Conservation (phyloP, 2,329 filamentous ascomycete species). For the Aspergillus sojae region DNA sequence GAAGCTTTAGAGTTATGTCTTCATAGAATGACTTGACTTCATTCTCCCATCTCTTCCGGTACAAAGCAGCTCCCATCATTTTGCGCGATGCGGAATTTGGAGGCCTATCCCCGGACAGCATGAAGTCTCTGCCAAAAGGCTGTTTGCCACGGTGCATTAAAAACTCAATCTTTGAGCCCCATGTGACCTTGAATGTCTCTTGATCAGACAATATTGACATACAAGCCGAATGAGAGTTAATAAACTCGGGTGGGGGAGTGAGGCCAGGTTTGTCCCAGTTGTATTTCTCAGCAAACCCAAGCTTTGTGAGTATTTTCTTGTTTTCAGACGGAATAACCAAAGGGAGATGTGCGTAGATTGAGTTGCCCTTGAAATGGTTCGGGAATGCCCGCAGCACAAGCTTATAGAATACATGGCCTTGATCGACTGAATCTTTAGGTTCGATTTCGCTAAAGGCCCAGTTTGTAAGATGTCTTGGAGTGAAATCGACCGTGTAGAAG, state of each 20-base stretch:
- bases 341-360: conserved; percentile 54
- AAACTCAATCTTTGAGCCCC: conserved; percentile 50
- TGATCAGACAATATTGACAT: conserved; percentile 47
- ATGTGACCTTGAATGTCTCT: conserved; percentile 50
- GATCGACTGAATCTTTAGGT: conserved; percentile 47
- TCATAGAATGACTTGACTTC: conserved; percentile 53
- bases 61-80: conserved; percentile 48
- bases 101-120: conserved; percentile 49
- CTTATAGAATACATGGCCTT: conserved; percentile 56
- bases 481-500: conserved; percentile 52
- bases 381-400: conserved; percentile 55
- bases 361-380: conserved; percentile 51
- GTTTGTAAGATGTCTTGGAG: conserved; percentile 47
- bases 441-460: conserved; percentile 50
- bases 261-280: conserved; percentile 38
- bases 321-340: conserved; percentile 53
- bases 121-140: conserved; percentile 49
- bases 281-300: conserved; percentile 47
- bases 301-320: conserved; percentile 44
- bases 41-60: conserved; percentile 49
- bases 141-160: conserved; percentile 43
- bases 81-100: conserved; percentile 46
- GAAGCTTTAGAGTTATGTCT: conserved; percentile 48
- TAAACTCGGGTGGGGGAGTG: conserved; percentile 39
- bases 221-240: conserved; percentile 51